Percentiles rank a stretch among this genome's conserved stretches.
These are phyloP conservation scores for Eucalyptus virginea DNA, from an alignment of 345 rosid species.

Conservation along the genomic window DNA sequence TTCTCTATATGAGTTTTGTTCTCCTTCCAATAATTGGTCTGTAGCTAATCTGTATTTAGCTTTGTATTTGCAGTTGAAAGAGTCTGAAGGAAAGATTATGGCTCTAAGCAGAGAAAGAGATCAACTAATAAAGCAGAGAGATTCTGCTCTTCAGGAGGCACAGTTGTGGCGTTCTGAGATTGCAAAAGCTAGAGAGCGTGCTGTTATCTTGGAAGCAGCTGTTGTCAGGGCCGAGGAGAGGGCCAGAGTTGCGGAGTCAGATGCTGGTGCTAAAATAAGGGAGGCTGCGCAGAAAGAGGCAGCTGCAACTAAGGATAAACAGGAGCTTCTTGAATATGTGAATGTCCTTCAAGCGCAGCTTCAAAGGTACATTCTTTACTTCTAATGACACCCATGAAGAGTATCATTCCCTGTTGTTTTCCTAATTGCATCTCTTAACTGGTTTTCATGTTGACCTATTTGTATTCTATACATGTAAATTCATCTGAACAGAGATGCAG, in stretches of 20 bases:
- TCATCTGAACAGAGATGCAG: neutral
- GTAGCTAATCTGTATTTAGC: neutral
- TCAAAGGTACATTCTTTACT: constrained; percentile 53
- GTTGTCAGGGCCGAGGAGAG: constrained; percentile 89
- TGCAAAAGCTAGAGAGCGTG: constrained; percentile 93
- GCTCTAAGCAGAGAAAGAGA: constrained; percentile 63
- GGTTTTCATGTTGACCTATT: neutral
- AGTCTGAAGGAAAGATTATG: constrained; percentile 49
- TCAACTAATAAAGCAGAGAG: constrained; percentile 68
- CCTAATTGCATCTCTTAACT: neutral
- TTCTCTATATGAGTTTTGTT: neutral
- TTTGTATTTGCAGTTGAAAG: constrained; percentile 49
- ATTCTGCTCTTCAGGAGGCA: constrained; percentile 79
- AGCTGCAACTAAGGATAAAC: constrained; percentile 62
- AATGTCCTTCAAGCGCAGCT: constrained; percentile 73
- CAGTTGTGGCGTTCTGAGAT: constrained; percentile 97
- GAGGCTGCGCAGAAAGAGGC: constrained; percentile 73
- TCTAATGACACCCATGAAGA: neutral
- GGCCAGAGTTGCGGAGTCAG: constrained; percentile 72
- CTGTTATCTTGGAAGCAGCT: constrained; percentile 84
- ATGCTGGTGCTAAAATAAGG: constrained; percentile 65
- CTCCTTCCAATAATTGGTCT: neutral
- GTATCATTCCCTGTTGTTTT: neutral
- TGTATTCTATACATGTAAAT: neutral
- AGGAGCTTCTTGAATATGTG: constrained; percentile 86